Evolutionary conservation across 1,284 basidiomycete species (phyloP).

Genomic region (Ceratobasidium sp.): DNA sequence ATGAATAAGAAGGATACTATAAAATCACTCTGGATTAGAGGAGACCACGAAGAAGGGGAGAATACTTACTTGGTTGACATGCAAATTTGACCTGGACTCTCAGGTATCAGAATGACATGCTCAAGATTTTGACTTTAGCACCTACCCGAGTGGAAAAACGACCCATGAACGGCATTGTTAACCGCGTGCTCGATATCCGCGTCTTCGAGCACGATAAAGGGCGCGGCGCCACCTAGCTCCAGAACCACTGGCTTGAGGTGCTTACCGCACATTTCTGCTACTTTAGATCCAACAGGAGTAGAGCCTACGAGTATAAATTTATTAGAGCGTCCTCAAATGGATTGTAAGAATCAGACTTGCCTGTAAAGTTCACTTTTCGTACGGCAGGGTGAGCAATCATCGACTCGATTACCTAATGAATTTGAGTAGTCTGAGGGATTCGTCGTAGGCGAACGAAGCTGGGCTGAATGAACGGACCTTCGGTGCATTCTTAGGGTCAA

Average conservation of each 20-base stretch:
- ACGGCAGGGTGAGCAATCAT: constrained; percentile 55
- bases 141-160: constrained; percentile 43
- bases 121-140: background rate
- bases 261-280: constrained; percentile 55
- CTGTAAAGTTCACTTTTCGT: constrained; percentile 46
- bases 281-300: constrained; percentile 54
- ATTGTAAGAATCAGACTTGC: background rate
- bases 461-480: constrained; percentile 45
- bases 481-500: constrained; percentile 54
- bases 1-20: constrained; percentile 37
- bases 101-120: background rate
- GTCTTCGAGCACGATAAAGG: constrained; percentile 57
- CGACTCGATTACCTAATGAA: constrained; percentile 50
- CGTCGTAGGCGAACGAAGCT: too few species aligned
- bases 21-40: background rate
- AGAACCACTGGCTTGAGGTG: constrained; percentile 56
- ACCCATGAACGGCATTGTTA: constrained; percentile 38
- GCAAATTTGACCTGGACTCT: constrained; percentile 61
- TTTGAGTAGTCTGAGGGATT: too few species aligned
- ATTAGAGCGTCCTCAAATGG: background rate
- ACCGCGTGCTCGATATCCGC: constrained; percentile 59
- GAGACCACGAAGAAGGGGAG: too few species aligned
- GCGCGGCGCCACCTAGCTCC: constrained; percentile 60
- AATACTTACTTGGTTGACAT: constrained; percentile 59
- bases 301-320: constrained; percentile 55